Percentiles rank a stretch among this genome's conserved stretches.
These are phyloP conservation scores for Pholiota microspora DNA, from an alignment of 768 basidiomycete species.

Conservation along the genomic window DNA sequence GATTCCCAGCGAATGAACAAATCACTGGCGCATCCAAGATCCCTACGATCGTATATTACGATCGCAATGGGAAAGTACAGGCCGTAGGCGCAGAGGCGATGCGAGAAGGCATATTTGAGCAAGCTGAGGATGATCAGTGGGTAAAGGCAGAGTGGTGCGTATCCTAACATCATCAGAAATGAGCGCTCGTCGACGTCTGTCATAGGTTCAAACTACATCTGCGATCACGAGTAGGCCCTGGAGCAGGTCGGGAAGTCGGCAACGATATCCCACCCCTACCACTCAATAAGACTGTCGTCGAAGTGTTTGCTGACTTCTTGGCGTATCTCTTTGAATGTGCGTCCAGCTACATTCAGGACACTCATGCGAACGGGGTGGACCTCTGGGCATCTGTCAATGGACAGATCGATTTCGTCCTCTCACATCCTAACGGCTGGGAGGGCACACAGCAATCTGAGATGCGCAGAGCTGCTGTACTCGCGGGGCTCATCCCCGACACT, in stretches of 20 bases:
- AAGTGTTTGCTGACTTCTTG: constrained; percentile 44
- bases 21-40: constrained; percentile 40
- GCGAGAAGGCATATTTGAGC: constrained; percentile 34
- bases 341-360: constrained; percentile 35
- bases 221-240: constrained; percentile 17
- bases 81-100: constrained; percentile 49
- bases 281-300: constrained; percentile 18
- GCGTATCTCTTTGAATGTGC: constrained; percentile 38
- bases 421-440: constrained; percentile 59
- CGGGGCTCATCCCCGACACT: constrained; percentile 44
- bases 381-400: constrained; percentile 34
- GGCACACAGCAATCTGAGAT: constrained; percentile 53
- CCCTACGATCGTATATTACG: constrained; percentile 38
- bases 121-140: constrained; percentile 43
- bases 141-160: constrained; percentile 45
- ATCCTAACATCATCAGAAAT: background rate
- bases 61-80: constrained; percentile 30
- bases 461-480: constrained; percentile 46
- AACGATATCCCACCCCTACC: constrained; percentile 34
- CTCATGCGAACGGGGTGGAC: constrained; percentile 33
- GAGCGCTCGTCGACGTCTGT: constrained; percentile 11
- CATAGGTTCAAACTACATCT: constrained; percentile 36
- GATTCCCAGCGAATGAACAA: constrained; percentile 46
- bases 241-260: constrained; percentile 12
- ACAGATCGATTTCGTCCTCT: constrained; percentile 39